These are phyloP conservation scores for Kalmusia sp. DNA, from an alignment of 2,329 filamentous ascomycete species.

Conservation along the genomic window DNA sequence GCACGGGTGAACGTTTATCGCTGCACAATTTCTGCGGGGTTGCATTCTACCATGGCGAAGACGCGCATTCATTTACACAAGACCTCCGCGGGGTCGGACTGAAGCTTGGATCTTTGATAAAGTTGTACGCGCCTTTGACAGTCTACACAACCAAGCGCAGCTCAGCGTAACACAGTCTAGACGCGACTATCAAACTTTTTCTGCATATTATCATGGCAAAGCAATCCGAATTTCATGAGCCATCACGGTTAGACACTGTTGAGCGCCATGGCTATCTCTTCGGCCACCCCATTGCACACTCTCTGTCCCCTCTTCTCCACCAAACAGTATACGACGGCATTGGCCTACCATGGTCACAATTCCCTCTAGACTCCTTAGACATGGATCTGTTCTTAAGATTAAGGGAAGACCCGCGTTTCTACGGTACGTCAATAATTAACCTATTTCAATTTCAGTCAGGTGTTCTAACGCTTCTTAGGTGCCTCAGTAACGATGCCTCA, in stretches of 20 bases:
- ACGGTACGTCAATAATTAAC: slow-evolving; percentile 59
- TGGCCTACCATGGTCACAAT: slow-evolving; percentile 60
- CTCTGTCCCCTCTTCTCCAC: slow-evolving; percentile 62
- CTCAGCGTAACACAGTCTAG: not conserved
- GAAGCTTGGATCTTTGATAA: not conserved
- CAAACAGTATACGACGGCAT: slow-evolving; percentile 61
- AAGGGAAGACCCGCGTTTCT: slow-evolving; percentile 65
- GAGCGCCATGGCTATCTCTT: slow-evolving; percentile 63
- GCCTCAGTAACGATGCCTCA: slow-evolving; percentile 84
- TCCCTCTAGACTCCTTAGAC: slow-evolving; percentile 55
- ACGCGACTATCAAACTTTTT: no score
- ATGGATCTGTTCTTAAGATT: slow-evolving; percentile 55
- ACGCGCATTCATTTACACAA: not conserved
- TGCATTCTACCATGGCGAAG: not conserved
- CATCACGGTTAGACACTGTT: slow-evolving; percentile 10
- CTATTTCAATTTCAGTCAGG: not conserved
- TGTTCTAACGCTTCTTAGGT: slow-evolving; percentile 49
- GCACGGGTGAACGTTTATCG: not conserved
- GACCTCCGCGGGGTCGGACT: not conserved
- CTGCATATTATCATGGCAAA: not conserved
- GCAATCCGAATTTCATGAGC: not conserved
- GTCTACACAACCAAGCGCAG: not conserved
- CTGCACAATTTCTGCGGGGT: not conserved
- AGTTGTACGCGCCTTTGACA: not conserved
- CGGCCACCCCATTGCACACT: slow-evolving; percentile 64